Evolutionary conservation across 768 basidiomycete genomes (phyloP).

Genomic region (Lanmaoa rubissima): DNA sequence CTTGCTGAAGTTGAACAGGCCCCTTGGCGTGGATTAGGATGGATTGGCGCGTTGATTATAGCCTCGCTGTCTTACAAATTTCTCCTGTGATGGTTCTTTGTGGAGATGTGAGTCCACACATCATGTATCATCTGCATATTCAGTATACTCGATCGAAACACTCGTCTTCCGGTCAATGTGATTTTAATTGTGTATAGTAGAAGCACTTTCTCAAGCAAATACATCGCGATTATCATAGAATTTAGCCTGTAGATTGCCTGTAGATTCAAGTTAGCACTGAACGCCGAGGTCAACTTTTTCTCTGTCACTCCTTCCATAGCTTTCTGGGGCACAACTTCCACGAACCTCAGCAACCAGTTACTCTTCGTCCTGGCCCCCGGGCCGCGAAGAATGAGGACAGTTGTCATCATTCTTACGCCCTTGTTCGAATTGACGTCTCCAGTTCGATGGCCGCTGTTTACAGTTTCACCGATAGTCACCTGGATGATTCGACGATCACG

Average conservation of each 20-base stretch:
- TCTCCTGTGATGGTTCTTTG: neutral
- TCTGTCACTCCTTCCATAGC: conserved; percentile 76
- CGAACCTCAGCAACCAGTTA: conserved; percentile 60
- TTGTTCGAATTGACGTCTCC: conserved; percentile 83
- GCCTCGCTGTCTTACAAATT: neutral
- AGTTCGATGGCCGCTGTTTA: conserved; percentile 45
- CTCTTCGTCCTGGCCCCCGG: neutral
- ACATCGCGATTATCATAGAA: conserved; percentile 2
- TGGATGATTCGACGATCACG: conserved; percentile 87
- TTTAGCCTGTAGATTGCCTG: no score
- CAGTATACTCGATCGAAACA: neutral
- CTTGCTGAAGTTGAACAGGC: conserved; percentile 9
- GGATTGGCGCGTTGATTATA: conserved; percentile 2
- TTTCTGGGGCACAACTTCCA: conserved; percentile 71
- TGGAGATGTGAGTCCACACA: neutral
- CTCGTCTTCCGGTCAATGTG: neutral
- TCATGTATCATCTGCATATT: conserved; percentile 1
- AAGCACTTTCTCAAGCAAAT: neutral
- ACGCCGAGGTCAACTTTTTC: conserved; percentile 53
- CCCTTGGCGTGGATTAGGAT: conserved; percentile 11
- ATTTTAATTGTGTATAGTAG: neutral
- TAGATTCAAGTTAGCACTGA: no score
- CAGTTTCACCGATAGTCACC: conserved; percentile 82
- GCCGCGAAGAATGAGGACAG: neutral
- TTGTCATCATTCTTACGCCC: conserved; percentile 93